These are phyloP conservation scores for Aspergillus calidoustus DNA, from an alignment of 2,329 filamentous ascomycete species.

Conservation along the genomic window DNA sequence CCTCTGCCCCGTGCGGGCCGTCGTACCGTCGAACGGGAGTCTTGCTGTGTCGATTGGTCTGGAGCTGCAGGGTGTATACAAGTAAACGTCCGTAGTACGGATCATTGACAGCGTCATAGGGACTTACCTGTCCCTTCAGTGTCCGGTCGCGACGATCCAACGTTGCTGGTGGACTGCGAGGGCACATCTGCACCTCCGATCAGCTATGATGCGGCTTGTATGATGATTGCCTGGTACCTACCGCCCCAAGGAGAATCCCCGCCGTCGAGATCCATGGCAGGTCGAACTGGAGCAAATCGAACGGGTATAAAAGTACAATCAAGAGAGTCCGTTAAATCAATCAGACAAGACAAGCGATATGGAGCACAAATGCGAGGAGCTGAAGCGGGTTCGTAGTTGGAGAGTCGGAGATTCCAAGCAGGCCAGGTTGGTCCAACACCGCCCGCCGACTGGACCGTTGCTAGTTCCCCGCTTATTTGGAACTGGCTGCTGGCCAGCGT, in stretches of 20 bases:
- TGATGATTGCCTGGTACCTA: conserved; percentile 39
- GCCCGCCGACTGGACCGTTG: background rate
- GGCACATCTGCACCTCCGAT: conserved; percentile 48
- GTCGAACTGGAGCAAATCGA: conserved; percentile 1
- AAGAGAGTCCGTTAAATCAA: background rate
- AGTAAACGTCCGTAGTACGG: conserved; percentile 15
- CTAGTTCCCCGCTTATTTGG: conserved; percentile 14
- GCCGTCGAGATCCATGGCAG: conserved; percentile 46
- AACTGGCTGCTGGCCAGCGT: no score
- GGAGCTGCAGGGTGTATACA: conserved; percentile 26
- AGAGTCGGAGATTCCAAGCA: conserved; percentile 17
- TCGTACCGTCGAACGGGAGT: conserved; percentile 52
- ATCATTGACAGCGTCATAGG: background rate
- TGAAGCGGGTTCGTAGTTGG: conserved; percentile 11
- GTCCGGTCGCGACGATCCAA: conserved; percentile 31
- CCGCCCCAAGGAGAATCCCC: conserved; percentile 57
- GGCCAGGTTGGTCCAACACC: conserved; percentile 18
- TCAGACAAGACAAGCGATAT: background rate
- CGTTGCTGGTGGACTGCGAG: conserved; percentile 44
- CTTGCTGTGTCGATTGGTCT: conserved; percentile 39
- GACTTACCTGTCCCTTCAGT: conserved; percentile 38
- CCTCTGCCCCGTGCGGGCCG: conserved; percentile 58
- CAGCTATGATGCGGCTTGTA: conserved; percentile 31
- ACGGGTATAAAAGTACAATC: conserved; percentile 12
- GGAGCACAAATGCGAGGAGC: background rate